Base-by-base conservation (phyloP, 2,329 filamentous ascomycete genomes). In the Colletotrichum simmondsii region DNA sequence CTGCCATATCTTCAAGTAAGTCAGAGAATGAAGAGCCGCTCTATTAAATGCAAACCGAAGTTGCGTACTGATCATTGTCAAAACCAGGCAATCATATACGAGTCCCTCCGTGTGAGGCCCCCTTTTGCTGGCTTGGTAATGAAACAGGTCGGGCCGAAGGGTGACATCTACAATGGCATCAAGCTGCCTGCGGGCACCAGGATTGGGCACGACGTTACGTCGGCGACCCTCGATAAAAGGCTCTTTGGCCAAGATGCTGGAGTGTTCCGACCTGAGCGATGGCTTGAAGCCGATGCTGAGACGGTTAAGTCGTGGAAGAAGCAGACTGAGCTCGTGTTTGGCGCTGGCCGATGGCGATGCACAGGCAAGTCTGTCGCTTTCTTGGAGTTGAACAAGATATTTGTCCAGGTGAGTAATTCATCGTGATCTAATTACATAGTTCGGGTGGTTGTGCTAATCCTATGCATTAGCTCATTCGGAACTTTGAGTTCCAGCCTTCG, bases 91-190 rank as follows among this genome's bases (percentile, higher is more conserved):
- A 84, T 88, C 4, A 82, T 91, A 14, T 85, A 84, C 28, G 89
- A 91, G 77, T 83, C 84, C 0, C 79, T 87, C 74, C 84, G 88
- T 4, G 77, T 89, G 14, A 85, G 88, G 71, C 87, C 88, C 0
- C 83, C 81, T 1, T 81, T 89, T 5, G 84, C 82, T 12, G 82
- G 88, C 69, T 76, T 84, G 7, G 79, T 90, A 7, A 86, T 89
- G 77, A 86, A 89, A 1, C 77, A 86, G 26, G 87, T 89, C 0
- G 87, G 87, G 1, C 28, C 76, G 0, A 79, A 77, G 6, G 85
- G 86, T 0, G 76, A 84, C 8, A 76, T 75, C 0, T 79, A 85
- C 5, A 78, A 80, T 37, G 82, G 82, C 7, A 75, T 81, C 14
- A 76, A 79, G 22, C 74, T 86, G 6, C 82, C 84, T 0, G 76